phyloP scores from a whole-genome alignment of 306 rosid species.

The Begonia fuchsioides region DNA sequence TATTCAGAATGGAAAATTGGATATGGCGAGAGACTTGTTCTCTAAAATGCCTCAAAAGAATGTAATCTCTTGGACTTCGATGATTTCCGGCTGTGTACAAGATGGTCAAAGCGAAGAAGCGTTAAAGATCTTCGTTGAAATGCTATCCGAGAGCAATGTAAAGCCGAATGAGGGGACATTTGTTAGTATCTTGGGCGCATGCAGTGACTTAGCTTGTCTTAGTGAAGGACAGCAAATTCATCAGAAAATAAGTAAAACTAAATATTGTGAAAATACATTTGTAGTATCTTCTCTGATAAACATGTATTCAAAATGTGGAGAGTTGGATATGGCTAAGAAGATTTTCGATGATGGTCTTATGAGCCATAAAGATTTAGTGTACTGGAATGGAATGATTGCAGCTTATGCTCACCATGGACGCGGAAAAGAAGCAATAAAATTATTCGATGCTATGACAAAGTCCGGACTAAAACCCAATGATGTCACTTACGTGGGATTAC shows the following conservation, averaged over 20 bases:
- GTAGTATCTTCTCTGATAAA: conserved; percentile 33
- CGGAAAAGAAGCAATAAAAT: conserved; percentile 23
- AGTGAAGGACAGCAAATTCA: conserved; percentile 34
- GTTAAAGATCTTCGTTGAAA: conserved; percentile 22
- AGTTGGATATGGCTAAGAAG: conserved; percentile 23
- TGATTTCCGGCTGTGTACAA: conserved; percentile 32
- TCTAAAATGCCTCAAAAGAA: conserved; percentile 26
- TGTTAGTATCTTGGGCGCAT: conserved; percentile 33
- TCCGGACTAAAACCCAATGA: conserved; percentile 21
- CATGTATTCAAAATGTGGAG: conserved; percentile 48
- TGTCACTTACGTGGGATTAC: conserved; percentile 35
- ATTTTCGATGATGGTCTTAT: conserved; percentile 26
- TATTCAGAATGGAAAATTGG: conserved; percentile 25
- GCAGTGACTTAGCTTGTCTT: conserved; percentile 32
- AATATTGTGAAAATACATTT: conserved; percentile 13
- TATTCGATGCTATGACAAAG: conserved; percentile 25
- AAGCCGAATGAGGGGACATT: conserved; percentile 39
- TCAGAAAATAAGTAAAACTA: conserved; percentile 32
- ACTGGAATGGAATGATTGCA: conserved; percentile 47
- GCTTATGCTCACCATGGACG: conserved; percentile 43
- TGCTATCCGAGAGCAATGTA: conserved; percentile 15
- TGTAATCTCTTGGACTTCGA: conserved; percentile 31
- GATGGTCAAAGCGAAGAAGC: conserved; percentile 35
- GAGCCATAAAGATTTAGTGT: conserved; percentile 23
- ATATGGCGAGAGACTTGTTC: conserved; percentile 20